Base-by-base conservation (phyloP, 257 asterid genomes). In the Osmanthus fragrans region DNA sequence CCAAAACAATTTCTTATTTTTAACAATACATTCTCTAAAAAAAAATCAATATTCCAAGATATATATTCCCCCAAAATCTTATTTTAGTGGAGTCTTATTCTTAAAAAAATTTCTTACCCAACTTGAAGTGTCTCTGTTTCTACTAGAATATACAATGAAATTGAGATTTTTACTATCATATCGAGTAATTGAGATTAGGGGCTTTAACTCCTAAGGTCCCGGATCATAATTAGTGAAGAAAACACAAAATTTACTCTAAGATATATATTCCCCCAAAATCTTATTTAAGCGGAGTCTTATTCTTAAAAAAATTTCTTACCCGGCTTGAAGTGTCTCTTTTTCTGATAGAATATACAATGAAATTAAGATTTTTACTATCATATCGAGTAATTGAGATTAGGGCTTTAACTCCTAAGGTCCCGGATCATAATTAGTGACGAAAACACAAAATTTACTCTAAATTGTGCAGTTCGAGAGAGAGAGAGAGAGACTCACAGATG, bases 401-500 rank as follows among this genome's bases (percentile, higher is more conserved):
- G 54, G 19, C 54, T 13, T 45, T 0, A 13, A 10, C 2, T n/a
- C 19, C 7, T 45, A 45, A 45, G 0, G 11, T 13, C 54, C 54
- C 19, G 54, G 19, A 13, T 13, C 54, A 45, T 45, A 45, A 45
- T 45, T 13, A 2, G n/a, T 45, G n/a, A 45, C 0, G 64, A n/a
- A 54, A 54, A 54, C 1, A 54, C 10, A 19, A 5, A 60, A 23
- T 9, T 23, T 11, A 18, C 34, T 25, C 15, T 2, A 27, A 63
- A 63, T 63, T 10, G 34, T 10, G 19, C 13, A 1, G 34, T 10
- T 23, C 13, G 27, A 25, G 27, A 25, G 27, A 25, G 27, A 25
- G 27, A 25, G 56, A 36, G 73, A 36, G 5, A 66, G 49, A n/a
- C 87, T 69, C 30, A 92, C 97, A 16, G 91, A 76, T 23, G 2